A percentile compares a stretch with the other conserved stretches of the same genome.
Evolutionary conservation across 1,284 basidiomycete species (phyloP).

Genomic region (Ganoderma meredithae): DNA sequence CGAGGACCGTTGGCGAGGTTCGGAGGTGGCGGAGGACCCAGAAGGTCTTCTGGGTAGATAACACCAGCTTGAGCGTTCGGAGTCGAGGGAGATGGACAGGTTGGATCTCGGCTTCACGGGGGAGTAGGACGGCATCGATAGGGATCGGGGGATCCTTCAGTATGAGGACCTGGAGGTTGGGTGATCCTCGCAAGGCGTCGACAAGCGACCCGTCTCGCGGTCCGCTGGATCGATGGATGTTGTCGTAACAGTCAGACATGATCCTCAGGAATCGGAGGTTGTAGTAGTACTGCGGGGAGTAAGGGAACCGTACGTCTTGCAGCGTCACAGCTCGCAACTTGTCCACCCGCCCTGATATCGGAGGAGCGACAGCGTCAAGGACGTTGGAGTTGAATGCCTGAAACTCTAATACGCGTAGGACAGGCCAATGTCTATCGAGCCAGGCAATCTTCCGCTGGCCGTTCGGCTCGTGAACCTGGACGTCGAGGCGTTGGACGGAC

Average conservation of each 20-base stretch:
- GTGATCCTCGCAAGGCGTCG: conserved; percentile 6
- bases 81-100: conserved; percentile 1
- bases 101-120: neutral
- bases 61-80: neutral
- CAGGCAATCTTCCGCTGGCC: conserved; percentile 7
- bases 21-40: conserved; percentile 1
- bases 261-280: neutral
- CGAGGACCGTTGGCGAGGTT: neutral
- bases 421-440: conserved; percentile 6
- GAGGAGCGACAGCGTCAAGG: neutral
- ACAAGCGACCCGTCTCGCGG: neutral
- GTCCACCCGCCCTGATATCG: neutral
- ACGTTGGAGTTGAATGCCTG: neutral
- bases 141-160: conserved; percentile 5
- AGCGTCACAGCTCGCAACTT: neutral
- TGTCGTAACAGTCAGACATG: neutral
- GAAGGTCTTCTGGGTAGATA: neutral
- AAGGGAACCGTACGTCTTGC: conserved; percentile 9
- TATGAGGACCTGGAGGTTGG: conserved; percentile 4
- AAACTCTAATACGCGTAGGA: neutral
- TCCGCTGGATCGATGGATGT: too few relatives aligned
- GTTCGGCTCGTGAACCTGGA: neutral
- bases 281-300: conserved; percentile 1
- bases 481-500: conserved; percentile 1
- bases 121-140: neutral